phyloP scores from a whole-genome alignment of 192 early-diverging fungal genomes.

The Entomortierella chlamydospora region DNA sequence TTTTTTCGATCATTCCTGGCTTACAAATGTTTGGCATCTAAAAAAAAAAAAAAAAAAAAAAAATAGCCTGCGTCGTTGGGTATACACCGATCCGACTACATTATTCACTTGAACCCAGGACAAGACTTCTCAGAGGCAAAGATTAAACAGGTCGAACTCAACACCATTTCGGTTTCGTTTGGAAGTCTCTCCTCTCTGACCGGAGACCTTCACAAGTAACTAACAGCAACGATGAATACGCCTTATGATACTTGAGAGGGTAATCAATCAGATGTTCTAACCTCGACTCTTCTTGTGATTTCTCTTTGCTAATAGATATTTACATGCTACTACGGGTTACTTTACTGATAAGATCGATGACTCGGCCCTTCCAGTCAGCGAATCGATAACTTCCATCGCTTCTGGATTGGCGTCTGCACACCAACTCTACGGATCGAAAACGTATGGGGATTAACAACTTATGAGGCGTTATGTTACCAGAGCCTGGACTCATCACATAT shows the following conservation, averaged over 20 bases:
- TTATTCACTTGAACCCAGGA: conserved; percentile 74
- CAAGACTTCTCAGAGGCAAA: conserved; percentile 60
- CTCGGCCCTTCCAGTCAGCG: conserved; percentile 72
- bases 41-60: not conserved
- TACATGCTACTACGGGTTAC: conserved; percentile 58
- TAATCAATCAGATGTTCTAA: not conserved
- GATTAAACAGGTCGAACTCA: conserved; percentile 95
- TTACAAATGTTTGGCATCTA: conserved; percentile 7
- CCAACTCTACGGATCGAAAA: conserved; percentile 68
- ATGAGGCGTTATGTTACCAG: not conserved
- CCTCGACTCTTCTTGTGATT: too few species aligned
- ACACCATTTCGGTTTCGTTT: conserved; percentile 96
- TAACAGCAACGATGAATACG: not conserved
- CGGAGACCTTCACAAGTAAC: conserved; percentile 82
- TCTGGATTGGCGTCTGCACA: conserved; percentile 80
- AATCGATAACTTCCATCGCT: conserved; percentile 76
- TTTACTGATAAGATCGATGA: conserved; percentile 53
- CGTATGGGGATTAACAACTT: conserved; percentile 35
- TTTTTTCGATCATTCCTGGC: not conserved
- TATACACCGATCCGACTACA: conserved; percentile 93
- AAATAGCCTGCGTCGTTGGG: conserved; percentile 76
- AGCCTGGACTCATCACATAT: not conserved
- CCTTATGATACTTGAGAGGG: not conserved
- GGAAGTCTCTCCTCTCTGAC: conserved; percentile 81
- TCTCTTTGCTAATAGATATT: too few species aligned